These are phyloP conservation scores for Dalbergia cochinchinensis DNA, from an alignment of 306 rosid species.

Conservation along the genomic window DNA sequence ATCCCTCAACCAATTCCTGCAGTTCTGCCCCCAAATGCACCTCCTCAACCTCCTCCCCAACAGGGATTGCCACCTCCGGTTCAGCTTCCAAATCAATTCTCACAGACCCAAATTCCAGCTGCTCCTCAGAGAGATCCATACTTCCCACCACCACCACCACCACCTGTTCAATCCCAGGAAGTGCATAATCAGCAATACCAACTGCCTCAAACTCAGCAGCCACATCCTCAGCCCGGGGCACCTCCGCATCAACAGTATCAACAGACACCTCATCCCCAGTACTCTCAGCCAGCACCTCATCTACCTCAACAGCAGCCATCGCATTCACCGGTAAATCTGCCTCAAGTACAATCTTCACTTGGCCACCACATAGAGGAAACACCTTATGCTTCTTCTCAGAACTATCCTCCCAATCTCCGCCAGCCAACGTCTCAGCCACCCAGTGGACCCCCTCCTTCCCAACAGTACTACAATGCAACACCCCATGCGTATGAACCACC, in stretches of 20 bases:
- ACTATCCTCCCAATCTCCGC: slow-evolving; percentile 66
- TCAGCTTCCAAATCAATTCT: slow-evolving; percentile 69
- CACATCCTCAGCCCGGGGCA: slow-evolving; percentile 58
- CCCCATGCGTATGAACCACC: slow-evolving; percentile 65
- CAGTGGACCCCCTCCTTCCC: slow-evolving; percentile 67
- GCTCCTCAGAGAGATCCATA: slow-evolving; percentile 74
- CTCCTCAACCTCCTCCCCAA: slow-evolving; percentile 66
- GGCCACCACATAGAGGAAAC: slow-evolving; percentile 81
- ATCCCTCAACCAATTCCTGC: slow-evolving; percentile 61
- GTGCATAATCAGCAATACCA: slow-evolving; percentile 73
- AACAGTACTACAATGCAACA: slow-evolving; percentile 69
- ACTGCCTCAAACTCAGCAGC: slow-evolving; percentile 65
- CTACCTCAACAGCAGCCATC: slow-evolving; percentile 71
- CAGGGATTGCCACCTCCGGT: slow-evolving; percentile 57
- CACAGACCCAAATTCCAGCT: slow-evolving; percentile 71
- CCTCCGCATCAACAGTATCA: slow-evolving; percentile 72
- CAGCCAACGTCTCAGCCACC: slow-evolving; percentile 74
- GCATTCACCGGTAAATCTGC: slow-evolving; percentile 53
- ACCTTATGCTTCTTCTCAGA: slow-evolving; percentile 73
- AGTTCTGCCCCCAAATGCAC: slow-evolving; percentile 69
- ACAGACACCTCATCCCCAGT: slow-evolving; percentile 67
- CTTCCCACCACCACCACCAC: slow-evolving; percentile 47
- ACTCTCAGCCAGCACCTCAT: slow-evolving; percentile 65
- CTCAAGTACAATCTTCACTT: slow-evolving; percentile 66
- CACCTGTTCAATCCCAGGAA: slow-evolving; percentile 70